Conservation (phyloP, 345 rosid species). For the Dovyalis caffra region DNA sequence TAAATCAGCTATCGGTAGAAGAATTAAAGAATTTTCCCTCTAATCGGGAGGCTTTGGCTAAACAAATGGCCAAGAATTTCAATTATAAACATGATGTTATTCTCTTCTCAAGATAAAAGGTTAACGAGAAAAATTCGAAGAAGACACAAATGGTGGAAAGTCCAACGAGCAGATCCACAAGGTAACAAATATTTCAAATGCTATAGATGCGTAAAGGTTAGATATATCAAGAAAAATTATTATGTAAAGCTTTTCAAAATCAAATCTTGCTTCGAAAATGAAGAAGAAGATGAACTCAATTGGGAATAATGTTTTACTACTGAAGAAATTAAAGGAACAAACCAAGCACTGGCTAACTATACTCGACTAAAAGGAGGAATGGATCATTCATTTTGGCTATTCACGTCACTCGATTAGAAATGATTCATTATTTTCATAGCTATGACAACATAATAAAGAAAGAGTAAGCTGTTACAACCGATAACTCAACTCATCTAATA, state of each 20-base stretch:
- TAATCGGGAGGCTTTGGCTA: too few relatives aligned
- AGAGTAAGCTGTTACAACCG: neutral
- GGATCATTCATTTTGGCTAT: neutral
- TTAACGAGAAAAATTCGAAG: too few relatives aligned
- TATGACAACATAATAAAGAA: neutral
- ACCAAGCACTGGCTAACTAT: neutral
- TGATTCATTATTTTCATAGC: neutral
- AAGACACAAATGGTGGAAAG: too few relatives aligned
- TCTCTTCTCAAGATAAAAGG: too few relatives aligned
- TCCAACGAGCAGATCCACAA: too few relatives aligned
- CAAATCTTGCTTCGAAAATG: neutral
- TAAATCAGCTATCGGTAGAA: too few relatives aligned
- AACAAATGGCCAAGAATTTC: too few relatives aligned
- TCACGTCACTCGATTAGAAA: neutral
- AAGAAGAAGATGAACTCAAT: neutral
- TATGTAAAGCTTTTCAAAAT: neutral
- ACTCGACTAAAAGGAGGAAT: neutral
- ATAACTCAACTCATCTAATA: neutral
- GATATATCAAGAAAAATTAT: neutral
- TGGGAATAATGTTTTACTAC: neutral
- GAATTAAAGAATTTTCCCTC: too few relatives aligned
- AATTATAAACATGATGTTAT: too few relatives aligned
- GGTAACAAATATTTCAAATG: neutral
- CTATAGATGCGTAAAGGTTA: neutral
- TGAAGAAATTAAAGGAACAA: neutral